phyloP scores from a whole-genome alignment of 2,329 filamentous ascomycete genomes.

The Davidsoniella virescens region DNA sequence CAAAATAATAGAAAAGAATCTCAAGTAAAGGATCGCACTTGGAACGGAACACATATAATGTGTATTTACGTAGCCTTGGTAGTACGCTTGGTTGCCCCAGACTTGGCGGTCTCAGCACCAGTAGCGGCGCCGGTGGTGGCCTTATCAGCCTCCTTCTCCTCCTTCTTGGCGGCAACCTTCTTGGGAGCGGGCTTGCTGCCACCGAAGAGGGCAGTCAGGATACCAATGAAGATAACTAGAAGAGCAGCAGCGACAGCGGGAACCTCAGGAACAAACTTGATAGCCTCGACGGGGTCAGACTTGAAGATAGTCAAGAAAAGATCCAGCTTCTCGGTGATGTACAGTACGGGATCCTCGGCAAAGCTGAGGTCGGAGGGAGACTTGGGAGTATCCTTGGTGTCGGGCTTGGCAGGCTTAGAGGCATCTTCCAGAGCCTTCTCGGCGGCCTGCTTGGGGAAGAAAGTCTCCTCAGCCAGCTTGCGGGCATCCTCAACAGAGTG shows the following conservation, averaged over 20 bases:
- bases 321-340: constrained; percentile 81
- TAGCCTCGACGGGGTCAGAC: constrained; percentile 65
- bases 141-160: constrained; percentile 49
- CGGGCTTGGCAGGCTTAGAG: constrained; percentile 56
- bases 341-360: constrained; percentile 75
- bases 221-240: constrained; percentile 49
- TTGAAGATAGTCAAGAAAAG: constrained; percentile 75
- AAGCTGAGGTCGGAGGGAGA: constrained; percentile 69
- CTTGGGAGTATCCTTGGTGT: constrained; percentile 40
- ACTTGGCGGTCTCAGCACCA: constrained; percentile 59
- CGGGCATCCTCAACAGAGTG: constrained; percentile 89
- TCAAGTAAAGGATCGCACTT: background rate
- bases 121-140: constrained; percentile 39
- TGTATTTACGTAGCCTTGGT: constrained; percentile 26
- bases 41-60: background rate
- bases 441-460: constrained; percentile 68
- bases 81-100: constrained; percentile 47
- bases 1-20: background rate
- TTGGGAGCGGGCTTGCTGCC: constrained; percentile 54
- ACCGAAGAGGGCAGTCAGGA: constrained; percentile 52
- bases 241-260: constrained; percentile 63
- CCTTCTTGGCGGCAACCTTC: constrained; percentile 56
- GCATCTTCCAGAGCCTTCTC: constrained; percentile 70
- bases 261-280: constrained; percentile 84
- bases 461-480: constrained; percentile 78